phyloP scores from a whole-genome alignment of 2,329 filamentous ascomycete genomes.

The Plenodomus tracheiphilus region DNA sequence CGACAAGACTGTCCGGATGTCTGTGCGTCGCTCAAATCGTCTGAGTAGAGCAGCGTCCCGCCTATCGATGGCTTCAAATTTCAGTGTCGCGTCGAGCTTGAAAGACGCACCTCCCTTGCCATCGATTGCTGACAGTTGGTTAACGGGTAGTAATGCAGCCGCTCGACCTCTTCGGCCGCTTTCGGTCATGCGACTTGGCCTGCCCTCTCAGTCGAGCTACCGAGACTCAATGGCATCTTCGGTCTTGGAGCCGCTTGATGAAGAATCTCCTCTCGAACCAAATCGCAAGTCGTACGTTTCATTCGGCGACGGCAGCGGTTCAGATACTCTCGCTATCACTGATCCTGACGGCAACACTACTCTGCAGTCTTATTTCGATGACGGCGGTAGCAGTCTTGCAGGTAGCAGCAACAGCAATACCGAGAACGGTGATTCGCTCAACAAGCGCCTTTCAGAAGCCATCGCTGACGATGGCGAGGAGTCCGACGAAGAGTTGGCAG shows the following conservation, averaged over 20 bases:
- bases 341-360: slow-evolving; percentile 73
- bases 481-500: slow-evolving; percentile 82
- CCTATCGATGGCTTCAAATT: slow-evolving; percentile 88
- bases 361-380: slow-evolving; percentile 83
- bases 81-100: slow-evolving; percentile 89
- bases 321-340: slow-evolving; percentile 72
- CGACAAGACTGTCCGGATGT: slow-evolving; percentile 91
- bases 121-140: slow-evolving; percentile 92
- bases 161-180: slow-evolving; percentile 59
- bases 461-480: slow-evolving; percentile 91
- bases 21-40: slow-evolving; percentile 84
- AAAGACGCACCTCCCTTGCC: slow-evolving; percentile 94
- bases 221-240: slow-evolving; percentile 89
- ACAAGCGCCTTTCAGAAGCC: slow-evolving; percentile 80
- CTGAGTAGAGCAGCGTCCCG: slow-evolving; percentile 92
- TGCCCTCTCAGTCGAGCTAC: slow-evolving; percentile 64
- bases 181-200: slow-evolving; percentile 62
- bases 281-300: slow-evolving; percentile 97
- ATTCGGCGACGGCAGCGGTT: slow-evolving; percentile 70
- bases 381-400: slow-evolving; percentile 71
- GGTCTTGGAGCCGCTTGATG: slow-evolving; percentile 84
- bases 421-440: slow-evolving; percentile 70
- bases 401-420: slow-evolving; percentile 65
- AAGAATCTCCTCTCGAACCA: slow-evolving; percentile 84
- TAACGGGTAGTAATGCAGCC: slow-evolving; percentile 59